Percentiles rank a stretch among this genome's conserved stretches.
Evolutionary conservation across 2,329 filamentous ascomycete species (phyloP).

Genomic region (Trichoderma brevicompactum): DNA sequence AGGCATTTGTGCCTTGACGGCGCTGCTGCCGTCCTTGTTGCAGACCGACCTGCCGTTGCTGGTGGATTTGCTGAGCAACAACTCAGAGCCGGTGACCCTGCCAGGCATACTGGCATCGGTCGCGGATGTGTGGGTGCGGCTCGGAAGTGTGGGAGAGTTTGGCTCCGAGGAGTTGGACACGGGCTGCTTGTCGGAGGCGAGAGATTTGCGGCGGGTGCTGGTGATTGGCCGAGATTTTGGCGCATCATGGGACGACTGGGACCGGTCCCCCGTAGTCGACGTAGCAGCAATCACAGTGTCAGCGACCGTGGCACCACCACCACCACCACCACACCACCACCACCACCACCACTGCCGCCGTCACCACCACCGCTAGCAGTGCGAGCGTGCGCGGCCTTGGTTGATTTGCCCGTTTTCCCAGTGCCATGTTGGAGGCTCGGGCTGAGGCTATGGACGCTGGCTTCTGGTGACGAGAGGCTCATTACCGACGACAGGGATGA

Average conservation of each 20-base stretch:
- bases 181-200: slow-evolving; percentile 45
- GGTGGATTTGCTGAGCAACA: slow-evolving; percentile 39
- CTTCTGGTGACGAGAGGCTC: slow-evolving; percentile 48
- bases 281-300: slow-evolving; percentile 31
- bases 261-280: slow-evolving; percentile 29
- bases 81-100: slow-evolving; percentile 42
- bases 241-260: slow-evolving; percentile 42
- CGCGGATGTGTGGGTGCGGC: slow-evolving; percentile 35
- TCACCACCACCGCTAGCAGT: slow-evolving; percentile 29
- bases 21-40: slow-evolving; percentile 35
- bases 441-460: slow-evolving; percentile 37
- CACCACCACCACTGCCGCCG: slow-evolving; percentile 30
- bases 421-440: slow-evolving; percentile 37
- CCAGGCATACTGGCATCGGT: slow-evolving; percentile 49
- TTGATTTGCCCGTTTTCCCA: slow-evolving; percentile 18
- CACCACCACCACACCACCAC: slow-evolving; percentile 27
- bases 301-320: slow-evolving; percentile 31
- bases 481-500: slow-evolving; percentile 49
- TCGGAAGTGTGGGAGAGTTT: slow-evolving; percentile 41
- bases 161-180: slow-evolving; percentile 45
- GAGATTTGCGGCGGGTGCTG: slow-evolving; percentile 45
- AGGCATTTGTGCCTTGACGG: slow-evolving; percentile 37
- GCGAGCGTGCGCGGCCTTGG: slow-evolving; percentile 31
- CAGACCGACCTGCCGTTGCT: slow-evolving; percentile 31
- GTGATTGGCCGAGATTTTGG: slow-evolving; percentile 48